Conservation (phyloP, 2,329 filamentous ascomycete genomes). For the Aspergillus ruber region DNA sequence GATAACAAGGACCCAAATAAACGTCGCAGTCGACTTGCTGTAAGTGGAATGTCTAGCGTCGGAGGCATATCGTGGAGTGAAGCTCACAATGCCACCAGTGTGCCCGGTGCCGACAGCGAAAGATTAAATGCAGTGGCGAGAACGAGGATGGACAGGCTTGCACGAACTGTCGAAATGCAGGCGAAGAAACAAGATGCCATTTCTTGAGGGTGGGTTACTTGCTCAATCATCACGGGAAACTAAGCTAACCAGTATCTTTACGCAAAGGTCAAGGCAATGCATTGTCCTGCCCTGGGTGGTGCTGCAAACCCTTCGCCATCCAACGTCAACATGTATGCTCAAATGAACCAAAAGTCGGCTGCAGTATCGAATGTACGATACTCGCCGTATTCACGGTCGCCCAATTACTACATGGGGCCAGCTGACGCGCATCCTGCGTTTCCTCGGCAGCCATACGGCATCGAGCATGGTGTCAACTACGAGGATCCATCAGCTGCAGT, state of each 20-base stretch:
- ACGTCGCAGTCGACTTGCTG: slow-evolving; percentile 50
- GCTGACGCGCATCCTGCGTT: slow-evolving; percentile 15
- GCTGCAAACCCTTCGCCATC: slow-evolving; percentile 12
- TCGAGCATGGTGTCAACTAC: slow-evolving; percentile 22
- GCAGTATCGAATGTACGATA: slow-evolving; percentile 12
- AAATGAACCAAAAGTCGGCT: slow-evolving; percentile 9
- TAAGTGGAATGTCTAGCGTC: slow-evolving; percentile 19
- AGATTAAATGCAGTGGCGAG: slow-evolving; percentile 92
- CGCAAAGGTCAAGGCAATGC: slow-evolving; percentile 31
- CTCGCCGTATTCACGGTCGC: slow-evolving; percentile 13
- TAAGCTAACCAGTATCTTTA: background rate
- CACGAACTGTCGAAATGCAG: slow-evolving; percentile 71
- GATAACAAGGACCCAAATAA: slow-evolving; percentile 37
- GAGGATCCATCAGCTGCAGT: slow-evolving; percentile 27
- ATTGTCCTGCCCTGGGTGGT: slow-evolving; percentile 19
- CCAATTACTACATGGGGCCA: slow-evolving; percentile 22
- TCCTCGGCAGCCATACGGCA: slow-evolving; percentile 15
- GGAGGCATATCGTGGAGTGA: too few species aligned
- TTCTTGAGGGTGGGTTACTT: slow-evolving; percentile 64
- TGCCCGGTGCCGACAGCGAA: slow-evolving; percentile 79
- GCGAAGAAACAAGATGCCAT: slow-evolving; percentile 54
- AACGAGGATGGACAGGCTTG: slow-evolving; percentile 70
- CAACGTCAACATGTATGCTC: slow-evolving; percentile 15
- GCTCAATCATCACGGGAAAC: background rate
- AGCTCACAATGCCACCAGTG: slow-evolving; percentile 52